phyloP scores from a whole-genome alignment of 78 protist genomes.

The Cyanophora paradoxa region DNA sequence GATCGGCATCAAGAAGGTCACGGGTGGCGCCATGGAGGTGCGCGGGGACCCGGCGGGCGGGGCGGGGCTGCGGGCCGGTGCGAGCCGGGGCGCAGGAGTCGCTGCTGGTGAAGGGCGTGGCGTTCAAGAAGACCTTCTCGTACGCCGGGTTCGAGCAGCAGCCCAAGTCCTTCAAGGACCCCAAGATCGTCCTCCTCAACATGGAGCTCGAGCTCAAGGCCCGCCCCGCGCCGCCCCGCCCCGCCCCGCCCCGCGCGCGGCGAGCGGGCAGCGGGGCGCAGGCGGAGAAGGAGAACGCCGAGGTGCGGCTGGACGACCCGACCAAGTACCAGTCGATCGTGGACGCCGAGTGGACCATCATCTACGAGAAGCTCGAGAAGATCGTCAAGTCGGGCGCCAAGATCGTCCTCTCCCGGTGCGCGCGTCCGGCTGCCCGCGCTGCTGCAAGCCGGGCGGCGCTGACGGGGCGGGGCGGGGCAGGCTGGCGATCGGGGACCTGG shows the following conservation, averaged over 20 bases:
- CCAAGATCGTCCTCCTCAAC: conserved; percentile 89
- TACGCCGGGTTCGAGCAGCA: conserved; percentile 99
- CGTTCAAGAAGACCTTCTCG: conserved; percentile 98
- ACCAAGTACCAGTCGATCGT: conserved; percentile 59
- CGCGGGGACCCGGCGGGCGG: too few relatives aligned
- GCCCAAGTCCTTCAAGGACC: conserved; percentile 88
- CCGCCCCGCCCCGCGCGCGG: too few relatives aligned
- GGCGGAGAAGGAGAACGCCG: conserved; percentile 97
- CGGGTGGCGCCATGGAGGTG: conserved; percentile 79
- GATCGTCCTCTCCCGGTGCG: too few relatives aligned
- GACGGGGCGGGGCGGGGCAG: too few relatives aligned
- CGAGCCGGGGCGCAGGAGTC: conserved; percentile 85
- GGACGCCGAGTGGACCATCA: conserved; percentile 96
- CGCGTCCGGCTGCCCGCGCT: too few relatives aligned
- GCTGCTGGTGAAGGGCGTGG: conserved; percentile 95
- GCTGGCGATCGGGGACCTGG: conserved; percentile 99
- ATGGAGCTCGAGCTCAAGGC: conserved; percentile 98
- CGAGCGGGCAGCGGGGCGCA: too few relatives aligned
- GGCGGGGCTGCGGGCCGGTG: too few relatives aligned
- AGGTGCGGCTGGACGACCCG: conserved; percentile 82
- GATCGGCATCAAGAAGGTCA: conserved; percentile 97
- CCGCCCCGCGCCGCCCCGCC: too few relatives aligned
- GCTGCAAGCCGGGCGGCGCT: too few relatives aligned
- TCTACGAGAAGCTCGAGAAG: conserved; percentile 93
- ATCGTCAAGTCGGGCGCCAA: conserved; percentile 90